phyloP scores from a whole-genome alignment of 1,284 basidiomycete genomes.

The Amylostereum areolatum region DNA sequence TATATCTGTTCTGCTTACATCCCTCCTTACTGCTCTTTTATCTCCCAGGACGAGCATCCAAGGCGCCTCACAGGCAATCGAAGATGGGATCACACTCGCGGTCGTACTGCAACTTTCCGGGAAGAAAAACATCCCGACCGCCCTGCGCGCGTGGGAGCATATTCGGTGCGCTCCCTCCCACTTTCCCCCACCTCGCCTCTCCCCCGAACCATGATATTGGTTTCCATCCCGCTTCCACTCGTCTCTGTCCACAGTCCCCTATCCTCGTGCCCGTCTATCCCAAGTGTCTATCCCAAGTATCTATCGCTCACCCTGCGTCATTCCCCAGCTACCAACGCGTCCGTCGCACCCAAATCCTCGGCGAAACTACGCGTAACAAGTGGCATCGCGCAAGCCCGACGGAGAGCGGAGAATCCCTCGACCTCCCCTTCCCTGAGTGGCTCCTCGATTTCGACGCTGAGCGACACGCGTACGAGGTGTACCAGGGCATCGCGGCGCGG shows the following conservation, averaged over 20 bases:
- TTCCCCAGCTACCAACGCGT: constrained; percentile 21
- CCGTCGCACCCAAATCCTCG: constrained; percentile 17
- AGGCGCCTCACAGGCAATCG: constrained; percentile 24
- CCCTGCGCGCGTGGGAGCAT: constrained; percentile 19
- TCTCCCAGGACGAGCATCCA: constrained; percentile 19
- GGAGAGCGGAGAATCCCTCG: constrained; percentile 10
- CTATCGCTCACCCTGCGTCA: too few species aligned
- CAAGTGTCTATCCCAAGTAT: too few species aligned
- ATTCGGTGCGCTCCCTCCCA: constrained; percentile 19
- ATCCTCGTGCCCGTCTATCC: background rate
- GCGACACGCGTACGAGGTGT: constrained; percentile 18
- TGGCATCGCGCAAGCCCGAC: constrained; percentile 20
- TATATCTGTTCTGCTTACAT: too few species aligned
- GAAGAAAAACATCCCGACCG: constrained; percentile 16
- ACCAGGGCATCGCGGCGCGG: constrained; percentile 16
- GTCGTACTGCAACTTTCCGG: constrained; percentile 17
- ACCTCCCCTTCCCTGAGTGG: constrained; percentile 24
- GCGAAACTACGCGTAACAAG: constrained; percentile 22
- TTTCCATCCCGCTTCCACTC: too few species aligned
- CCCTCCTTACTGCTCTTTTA: too few species aligned
- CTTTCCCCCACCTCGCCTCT: too few species aligned
- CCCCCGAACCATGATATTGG: too few species aligned
- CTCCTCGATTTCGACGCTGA: constrained; percentile 22
- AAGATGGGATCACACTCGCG: constrained; percentile 23
- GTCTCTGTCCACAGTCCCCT: too few species aligned